These are phyloP conservation scores for Suhomyces wounanorum DNA, from an alignment of 1,139 yeast genomes.

Conservation along the genomic window DNA sequence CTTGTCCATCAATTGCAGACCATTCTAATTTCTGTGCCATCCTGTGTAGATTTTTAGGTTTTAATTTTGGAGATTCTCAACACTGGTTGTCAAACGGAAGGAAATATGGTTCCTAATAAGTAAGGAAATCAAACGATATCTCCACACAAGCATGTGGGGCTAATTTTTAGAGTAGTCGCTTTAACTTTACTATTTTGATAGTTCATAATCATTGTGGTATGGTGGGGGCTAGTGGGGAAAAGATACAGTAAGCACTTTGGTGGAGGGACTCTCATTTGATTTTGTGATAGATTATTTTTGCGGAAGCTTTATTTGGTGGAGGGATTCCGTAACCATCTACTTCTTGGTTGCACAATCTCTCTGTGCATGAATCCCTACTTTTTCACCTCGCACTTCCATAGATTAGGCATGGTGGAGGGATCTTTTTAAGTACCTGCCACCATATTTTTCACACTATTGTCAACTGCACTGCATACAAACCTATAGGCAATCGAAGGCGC, in stretches of 20 bases:
- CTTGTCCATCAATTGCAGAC: constrained; percentile 41
- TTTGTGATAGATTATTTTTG: not conserved
- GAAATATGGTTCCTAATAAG: not conserved
- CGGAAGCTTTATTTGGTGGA: not conserved
- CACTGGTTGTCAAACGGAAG: not conserved
- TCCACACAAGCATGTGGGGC: not conserved
- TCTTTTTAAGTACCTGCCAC: not conserved
- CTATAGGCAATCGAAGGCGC: constrained; percentile 1
- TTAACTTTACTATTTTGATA: not conserved
- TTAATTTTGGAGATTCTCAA: not conserved
- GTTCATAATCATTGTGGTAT: not conserved
- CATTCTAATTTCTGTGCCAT: constrained; percentile 39
- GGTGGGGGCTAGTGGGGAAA: not conserved
- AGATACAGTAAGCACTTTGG: not conserved
- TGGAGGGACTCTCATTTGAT: not conserved
- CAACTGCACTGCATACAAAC: not conserved
- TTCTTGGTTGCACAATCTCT: not conserved
- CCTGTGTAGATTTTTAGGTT: not conserved
- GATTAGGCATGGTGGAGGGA: constrained; percentile 1
- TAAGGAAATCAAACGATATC: not conserved
- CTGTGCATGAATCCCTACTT: not conserved
- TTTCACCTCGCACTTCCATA: not conserved
- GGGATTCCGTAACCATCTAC: constrained; percentile 1
- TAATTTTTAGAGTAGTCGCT: not conserved
- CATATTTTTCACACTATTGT: not conserved